Evolutionary conservation across 345 rosid species (phyloP).

Genomic region (Populus davidiana): DNA sequence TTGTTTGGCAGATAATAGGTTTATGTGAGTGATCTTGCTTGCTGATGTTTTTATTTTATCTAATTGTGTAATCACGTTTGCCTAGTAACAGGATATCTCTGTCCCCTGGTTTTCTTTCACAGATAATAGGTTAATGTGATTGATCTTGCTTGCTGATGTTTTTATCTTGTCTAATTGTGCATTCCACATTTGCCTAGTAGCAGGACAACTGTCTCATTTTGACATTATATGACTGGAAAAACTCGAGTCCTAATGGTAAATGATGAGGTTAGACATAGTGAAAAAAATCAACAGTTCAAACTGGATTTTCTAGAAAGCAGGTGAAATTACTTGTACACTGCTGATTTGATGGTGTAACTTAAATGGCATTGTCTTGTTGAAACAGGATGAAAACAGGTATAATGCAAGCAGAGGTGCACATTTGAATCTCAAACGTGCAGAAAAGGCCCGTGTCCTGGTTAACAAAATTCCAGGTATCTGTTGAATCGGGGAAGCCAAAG

Average conservation of each 20-base stretch:
- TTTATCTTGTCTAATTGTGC: background rate
- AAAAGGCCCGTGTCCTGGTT: conserved; percentile 84
- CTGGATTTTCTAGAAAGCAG: background rate
- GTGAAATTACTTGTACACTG: background rate
- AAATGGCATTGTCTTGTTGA: conserved; percentile 12
- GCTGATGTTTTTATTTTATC: background rate
- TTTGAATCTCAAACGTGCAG: conserved; percentile 98
- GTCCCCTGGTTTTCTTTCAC: background rate
- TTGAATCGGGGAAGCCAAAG: background rate
- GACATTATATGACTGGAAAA: background rate
- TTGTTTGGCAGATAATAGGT: background rate
- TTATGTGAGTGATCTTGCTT: background rate
- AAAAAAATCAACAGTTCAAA: background rate
- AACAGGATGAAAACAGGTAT: conserved; percentile 97
- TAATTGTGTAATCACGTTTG: background rate
- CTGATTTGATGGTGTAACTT: background rate
- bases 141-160: background rate
- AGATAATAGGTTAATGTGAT: background rate
- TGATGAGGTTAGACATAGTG: background rate
- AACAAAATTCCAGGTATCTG: conserved; percentile 91
- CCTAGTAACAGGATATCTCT: background rate
- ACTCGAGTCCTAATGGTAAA: background rate
- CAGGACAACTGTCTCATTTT: background rate
- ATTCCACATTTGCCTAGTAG: background rate
- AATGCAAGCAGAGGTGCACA: conserved; percentile 97